Percentiles rank a stretch among this genome's conserved stretches.
phyloP scores from a whole-genome alignment of 208 protist genomes.

The Trypanosomatidae sp. region DNA sequence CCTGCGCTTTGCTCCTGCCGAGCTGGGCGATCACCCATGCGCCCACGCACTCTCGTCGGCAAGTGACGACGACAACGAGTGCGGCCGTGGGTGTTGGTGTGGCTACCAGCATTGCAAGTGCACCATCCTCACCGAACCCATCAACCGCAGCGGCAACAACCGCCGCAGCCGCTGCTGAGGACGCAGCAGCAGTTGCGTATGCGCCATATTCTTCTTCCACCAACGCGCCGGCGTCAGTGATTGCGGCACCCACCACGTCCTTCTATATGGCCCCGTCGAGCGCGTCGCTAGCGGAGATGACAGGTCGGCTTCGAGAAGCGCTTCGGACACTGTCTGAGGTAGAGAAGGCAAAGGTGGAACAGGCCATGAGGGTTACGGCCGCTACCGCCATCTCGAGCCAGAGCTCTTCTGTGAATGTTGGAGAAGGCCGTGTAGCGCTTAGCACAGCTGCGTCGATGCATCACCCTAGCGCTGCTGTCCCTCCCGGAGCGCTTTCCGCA shows the following conservation, averaged over 20 bases:
- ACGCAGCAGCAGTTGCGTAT: background rate
- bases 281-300: conserved; percentile 14
- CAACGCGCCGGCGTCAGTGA: background rate
- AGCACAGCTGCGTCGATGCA: background rate
- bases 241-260: background rate
- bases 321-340: conserved; percentile 29
- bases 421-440: background rate
- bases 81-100: background rate
- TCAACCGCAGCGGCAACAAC: background rate
- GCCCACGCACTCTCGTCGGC: background rate
- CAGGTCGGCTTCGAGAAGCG: conserved; percentile 23
- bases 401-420: background rate
- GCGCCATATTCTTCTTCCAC: background rate
- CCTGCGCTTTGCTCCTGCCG: background rate
- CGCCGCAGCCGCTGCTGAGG: background rate
- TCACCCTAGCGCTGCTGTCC: background rate
- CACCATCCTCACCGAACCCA: background rate
- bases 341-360: conserved; percentile 28
- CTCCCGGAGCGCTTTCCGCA: background rate
- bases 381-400: background rate
- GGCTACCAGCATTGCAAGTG: background rate
- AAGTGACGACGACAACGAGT: background rate
- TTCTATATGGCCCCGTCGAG: background rate
- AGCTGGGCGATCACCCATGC: background rate
- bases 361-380: background rate